Evolutionary conservation across 257 asterid genomes (phyloP).

Genomic region (Penstemon eatonii): DNA sequence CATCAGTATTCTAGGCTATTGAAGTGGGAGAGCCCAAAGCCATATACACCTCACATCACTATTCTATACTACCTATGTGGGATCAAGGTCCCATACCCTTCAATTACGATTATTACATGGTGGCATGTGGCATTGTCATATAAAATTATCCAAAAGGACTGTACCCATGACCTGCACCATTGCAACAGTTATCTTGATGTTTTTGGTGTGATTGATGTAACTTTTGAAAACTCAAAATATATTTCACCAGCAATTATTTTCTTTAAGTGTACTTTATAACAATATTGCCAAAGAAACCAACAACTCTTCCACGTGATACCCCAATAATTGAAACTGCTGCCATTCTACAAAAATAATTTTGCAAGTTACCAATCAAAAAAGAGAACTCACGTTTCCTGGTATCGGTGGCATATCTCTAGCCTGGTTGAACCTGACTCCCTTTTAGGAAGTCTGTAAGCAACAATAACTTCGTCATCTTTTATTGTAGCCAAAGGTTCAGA

Average conservation of each 20-base stretch:
- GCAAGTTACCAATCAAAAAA: not conserved
- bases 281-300: not conserved
- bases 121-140: no score
- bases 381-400: constrained; percentile 61
- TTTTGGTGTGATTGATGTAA: not conserved
- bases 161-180: not conserved
- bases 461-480: constrained; percentile 88
- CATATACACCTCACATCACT: no score
- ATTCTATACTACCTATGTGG: no score
- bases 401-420: constrained; percentile 81
- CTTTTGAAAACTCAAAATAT: not conserved
- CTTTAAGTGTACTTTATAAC: not conserved
- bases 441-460: constrained; percentile 85
- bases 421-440: constrained; percentile 53
- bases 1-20: no score
- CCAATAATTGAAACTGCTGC: not conserved
- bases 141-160: not conserved
- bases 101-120: no score
- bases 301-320: not conserved
- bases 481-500: constrained; percentile 63
- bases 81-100: no score
- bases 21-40: no score
- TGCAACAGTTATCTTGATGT: not conserved
- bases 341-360: not conserved
- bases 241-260: not conserved